A percentile compares a stretch with the other conserved stretches of the same genome.
phyloP scores from a whole-genome alignment of 2,329 filamentous ascomycete species.

The Anthostomella pinea region DNA sequence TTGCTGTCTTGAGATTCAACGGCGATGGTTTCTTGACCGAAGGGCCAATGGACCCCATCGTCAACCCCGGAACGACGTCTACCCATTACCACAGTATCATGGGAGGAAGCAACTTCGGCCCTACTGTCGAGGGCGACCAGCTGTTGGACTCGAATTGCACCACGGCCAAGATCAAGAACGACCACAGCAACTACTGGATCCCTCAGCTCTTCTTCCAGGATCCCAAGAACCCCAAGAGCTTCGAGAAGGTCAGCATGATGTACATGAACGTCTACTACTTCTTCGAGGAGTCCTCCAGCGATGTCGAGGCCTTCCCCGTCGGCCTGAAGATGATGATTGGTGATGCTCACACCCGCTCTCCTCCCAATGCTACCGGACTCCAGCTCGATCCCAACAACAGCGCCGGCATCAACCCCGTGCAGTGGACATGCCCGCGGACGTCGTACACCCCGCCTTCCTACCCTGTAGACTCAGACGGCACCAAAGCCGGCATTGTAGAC shows the following conservation, averaged over 20 bases:
- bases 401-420: slow-evolving; percentile 47
- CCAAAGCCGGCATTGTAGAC: slow-evolving; percentile 53
- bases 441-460: slow-evolving; percentile 50
- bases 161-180: slow-evolving; percentile 64
- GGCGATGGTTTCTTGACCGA: slow-evolving; percentile 60
- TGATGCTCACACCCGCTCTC: slow-evolving; percentile 54
- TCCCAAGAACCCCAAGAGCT: slow-evolving; percentile 53
- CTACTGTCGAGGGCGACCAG: slow-evolving; percentile 58
- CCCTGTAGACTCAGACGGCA: slow-evolving; percentile 53
- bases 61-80: slow-evolving; percentile 57
- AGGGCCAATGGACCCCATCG: slow-evolving; percentile 65
- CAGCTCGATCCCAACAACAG: slow-evolving; percentile 53
- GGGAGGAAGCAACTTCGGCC: slow-evolving; percentile 66
- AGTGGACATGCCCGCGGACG: slow-evolving; percentile 59
- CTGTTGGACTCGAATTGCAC: slow-evolving; percentile 64
- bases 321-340: slow-evolving; percentile 72
- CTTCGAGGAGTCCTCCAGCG: slow-evolving; percentile 62
- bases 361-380: slow-evolving; percentile 50
- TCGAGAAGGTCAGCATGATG: slow-evolving; percentile 65
- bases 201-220: slow-evolving; percentile 68
- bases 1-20: slow-evolving; percentile 70
- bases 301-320: slow-evolving; percentile 66
- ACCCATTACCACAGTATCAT: slow-evolving; percentile 68
- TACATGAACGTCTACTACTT: slow-evolving; percentile 80
- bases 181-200: slow-evolving; percentile 76